phyloP scores from a whole-genome alignment of 164 flowering plant species.

The Nymphaea colorata region DNA sequence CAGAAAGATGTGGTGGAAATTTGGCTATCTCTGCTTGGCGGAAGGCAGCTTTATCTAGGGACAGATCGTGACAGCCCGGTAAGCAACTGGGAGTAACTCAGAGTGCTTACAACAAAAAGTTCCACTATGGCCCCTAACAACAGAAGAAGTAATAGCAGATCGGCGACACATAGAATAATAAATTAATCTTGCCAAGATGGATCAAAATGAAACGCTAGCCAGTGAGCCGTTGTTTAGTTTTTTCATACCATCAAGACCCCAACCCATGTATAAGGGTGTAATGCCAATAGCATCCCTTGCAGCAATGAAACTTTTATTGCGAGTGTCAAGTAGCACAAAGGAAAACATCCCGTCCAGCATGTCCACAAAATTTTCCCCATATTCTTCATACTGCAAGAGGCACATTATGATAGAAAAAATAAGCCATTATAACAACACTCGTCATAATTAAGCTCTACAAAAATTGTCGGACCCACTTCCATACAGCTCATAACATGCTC shows the following conservation, averaged over 20 bases:
- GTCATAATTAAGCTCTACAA: no score
- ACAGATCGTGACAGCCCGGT: no score
- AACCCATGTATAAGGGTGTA: constrained; percentile 91
- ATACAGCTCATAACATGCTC: background rate
- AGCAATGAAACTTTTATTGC: constrained; percentile 83
- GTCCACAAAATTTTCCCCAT: constrained; percentile 85
- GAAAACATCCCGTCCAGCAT: constrained; percentile 99
- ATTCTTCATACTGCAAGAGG: constrained; percentile 66
- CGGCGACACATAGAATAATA: no score
- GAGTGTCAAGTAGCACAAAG: constrained; percentile 89
- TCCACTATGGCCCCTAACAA: no score
- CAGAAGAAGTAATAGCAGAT: no score
- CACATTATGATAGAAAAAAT: background rate
- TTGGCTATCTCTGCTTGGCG: no score
- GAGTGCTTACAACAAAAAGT: no score
- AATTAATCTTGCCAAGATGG: no score
- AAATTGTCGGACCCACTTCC: background rate
- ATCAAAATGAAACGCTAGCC: background rate
- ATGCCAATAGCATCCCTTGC: constrained; percentile 95
- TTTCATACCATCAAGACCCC: constrained; percentile 94
- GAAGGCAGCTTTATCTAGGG: no score
- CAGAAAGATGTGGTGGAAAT: no score
- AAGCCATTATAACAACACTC: no score
- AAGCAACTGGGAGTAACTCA: no score
- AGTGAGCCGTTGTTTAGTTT: background rate